A percentile compares a stretch with the other conserved stretches of the same genome.
phyloP scores from a whole-genome alignment of 441 rosid species.

The Pelargonium exstipulatum region DNA sequence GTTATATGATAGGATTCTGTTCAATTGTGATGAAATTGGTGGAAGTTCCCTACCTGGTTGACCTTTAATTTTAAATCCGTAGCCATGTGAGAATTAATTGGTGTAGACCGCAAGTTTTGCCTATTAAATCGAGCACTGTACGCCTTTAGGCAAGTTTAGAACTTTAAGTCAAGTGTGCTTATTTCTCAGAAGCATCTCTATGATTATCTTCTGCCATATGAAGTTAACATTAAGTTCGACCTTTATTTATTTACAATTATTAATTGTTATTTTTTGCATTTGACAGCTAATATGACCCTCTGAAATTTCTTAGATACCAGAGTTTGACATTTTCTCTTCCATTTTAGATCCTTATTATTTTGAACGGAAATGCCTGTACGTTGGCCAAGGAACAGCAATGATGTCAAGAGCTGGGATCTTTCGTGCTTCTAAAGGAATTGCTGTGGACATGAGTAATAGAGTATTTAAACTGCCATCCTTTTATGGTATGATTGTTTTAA shows the following conservation, averaged over 20 bases:
- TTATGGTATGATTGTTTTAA: conserved; percentile 41
- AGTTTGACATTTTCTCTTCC: conserved; percentile 28
- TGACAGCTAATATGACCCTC: conserved; percentile 1
- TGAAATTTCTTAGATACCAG: conserved; percentile 16
- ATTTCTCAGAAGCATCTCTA: neutral
- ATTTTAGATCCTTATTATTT: conserved; percentile 65
- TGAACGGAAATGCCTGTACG: conserved; percentile 71
- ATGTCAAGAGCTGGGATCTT: conserved; percentile 92
- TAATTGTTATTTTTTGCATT: neutral
- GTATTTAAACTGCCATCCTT: conserved; percentile 77
- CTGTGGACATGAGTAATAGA: conserved; percentile 70
- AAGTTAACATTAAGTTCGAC: too few species aligned
- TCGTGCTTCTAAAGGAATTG: conserved; percentile 72
- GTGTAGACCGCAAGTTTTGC: neutral
- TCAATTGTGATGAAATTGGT: neutral
- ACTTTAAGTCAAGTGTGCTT: neutral
- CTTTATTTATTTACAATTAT: too few species aligned
- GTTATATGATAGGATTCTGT: neutral
- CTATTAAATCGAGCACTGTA: conserved; percentile 3
- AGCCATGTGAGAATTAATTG: neutral
- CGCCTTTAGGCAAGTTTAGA: neutral
- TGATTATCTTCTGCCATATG: neutral
- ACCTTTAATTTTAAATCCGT: neutral
- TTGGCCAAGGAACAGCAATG: conserved; percentile 81
- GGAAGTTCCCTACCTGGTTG: neutral